Evolutionary conservation across 345 rosid species (phyloP).

Genomic region (Stellera chamaejasme): DNA sequence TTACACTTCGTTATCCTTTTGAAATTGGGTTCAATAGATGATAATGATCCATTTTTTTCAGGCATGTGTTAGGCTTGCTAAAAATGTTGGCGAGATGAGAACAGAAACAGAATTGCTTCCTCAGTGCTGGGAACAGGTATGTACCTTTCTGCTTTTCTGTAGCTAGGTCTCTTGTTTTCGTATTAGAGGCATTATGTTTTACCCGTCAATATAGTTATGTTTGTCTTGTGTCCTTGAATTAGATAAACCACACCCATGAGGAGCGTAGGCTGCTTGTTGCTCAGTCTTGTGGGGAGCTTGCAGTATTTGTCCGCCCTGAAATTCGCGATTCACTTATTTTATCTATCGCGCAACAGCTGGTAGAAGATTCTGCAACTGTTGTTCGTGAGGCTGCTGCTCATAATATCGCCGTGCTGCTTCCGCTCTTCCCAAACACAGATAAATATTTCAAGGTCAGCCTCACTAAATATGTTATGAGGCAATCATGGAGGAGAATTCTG

Average conservation of each 20-base stretch:
- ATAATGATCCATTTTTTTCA: constrained; percentile 30
- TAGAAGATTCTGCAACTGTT: constrained; percentile 91
- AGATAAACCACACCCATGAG: constrained; percentile 95
- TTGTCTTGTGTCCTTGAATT: constrained; percentile 18
- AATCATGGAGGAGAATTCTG: constrained; percentile 70
- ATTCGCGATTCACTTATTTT: constrained; percentile 95
- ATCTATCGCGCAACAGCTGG: constrained; percentile 83
- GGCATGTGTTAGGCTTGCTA: constrained; percentile 94
- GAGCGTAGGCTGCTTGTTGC: constrained; percentile 98
- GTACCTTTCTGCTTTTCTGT: constrained; percentile 14
- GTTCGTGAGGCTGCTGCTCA: constrained; percentile 94
- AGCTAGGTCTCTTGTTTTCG: constrained; percentile 8
- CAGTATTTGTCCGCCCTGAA: constrained; percentile 86
- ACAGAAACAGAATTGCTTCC: constrained; percentile 97
- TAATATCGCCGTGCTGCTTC: constrained; percentile 92
- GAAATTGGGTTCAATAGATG: constrained; percentile 15
- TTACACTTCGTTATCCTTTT: constrained; percentile 7
- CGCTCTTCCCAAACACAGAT: constrained; percentile 80
- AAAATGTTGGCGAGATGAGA: constrained; percentile 96
- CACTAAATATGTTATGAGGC: constrained; percentile 68
- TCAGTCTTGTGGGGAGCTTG: constrained; percentile 97
- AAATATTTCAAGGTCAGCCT: constrained; percentile 99
- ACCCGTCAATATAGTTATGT: constrained; percentile 5
- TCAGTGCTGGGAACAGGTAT: constrained; percentile 99
- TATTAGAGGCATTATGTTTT: constrained; percentile 15